These are phyloP conservation scores for Chenopodium formosanum DNA, from an alignment of 148 eudicot genomes.

Conservation along the genomic window DNA sequence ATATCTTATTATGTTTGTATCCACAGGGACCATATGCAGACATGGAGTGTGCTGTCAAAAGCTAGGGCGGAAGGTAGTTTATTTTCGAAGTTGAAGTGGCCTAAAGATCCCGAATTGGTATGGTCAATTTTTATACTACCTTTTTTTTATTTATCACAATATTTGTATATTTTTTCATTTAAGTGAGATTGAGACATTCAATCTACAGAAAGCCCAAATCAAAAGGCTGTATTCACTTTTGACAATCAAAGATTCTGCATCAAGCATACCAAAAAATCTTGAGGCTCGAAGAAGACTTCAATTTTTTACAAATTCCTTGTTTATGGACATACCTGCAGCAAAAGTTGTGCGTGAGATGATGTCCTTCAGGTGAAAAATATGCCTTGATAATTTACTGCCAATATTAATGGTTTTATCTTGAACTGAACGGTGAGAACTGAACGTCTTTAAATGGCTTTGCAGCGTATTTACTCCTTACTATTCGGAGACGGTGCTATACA, in stretches of 20 bases:
- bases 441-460: slow-evolving; percentile 28
- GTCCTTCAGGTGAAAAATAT: slow-evolving; percentile 65
- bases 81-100: slow-evolving; percentile 85
- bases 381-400: neutral
- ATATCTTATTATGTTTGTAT: slow-evolving; percentile 11
- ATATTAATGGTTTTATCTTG: neutral
- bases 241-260: slow-evolving; percentile 89
- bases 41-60: slow-evolving; percentile 61
- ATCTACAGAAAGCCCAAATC: slow-evolving; percentile 69
- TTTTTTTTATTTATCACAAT: neutral
- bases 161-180: neutral
- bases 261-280: slow-evolving; percentile 76
- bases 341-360: slow-evolving; percentile 87
- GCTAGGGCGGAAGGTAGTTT: slow-evolving; percentile 86
- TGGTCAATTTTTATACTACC: neutral
- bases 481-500: slow-evolving; percentile 89
- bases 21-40: slow-evolving; percentile 62
- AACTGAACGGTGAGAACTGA: neutral
- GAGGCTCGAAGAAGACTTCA: slow-evolving; percentile 86
- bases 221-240: slow-evolving; percentile 74
- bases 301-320: slow-evolving; percentile 90
- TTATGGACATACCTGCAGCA: slow-evolving; percentile 84
- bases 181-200: neutral
- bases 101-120: slow-evolving; percentile 80
- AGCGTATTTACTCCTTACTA: slow-evolving; percentile 97